These are phyloP conservation scores for Botrytis fabae DNA, from an alignment of 2,329 filamentous ascomycete genomes.

Conservation along the genomic window DNA sequence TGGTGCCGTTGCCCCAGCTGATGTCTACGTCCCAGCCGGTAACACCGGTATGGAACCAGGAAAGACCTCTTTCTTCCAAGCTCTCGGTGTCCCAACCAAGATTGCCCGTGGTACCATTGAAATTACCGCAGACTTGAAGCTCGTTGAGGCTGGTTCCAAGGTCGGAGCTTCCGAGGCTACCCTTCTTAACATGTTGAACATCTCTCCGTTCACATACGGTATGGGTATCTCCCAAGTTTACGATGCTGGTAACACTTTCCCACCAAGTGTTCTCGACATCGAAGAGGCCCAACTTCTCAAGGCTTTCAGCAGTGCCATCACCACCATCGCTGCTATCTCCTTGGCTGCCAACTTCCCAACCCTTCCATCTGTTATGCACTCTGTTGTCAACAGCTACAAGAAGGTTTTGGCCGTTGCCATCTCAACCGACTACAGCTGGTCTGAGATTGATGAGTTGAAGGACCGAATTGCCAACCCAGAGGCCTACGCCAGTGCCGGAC, in stretches of 20 bases:
- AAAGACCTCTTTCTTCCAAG: conserved; percentile 99
- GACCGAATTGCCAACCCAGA: conserved; percentile 99
- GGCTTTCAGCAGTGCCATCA: conserved; percentile 76
- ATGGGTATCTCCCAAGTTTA: conserved; percentile 97
- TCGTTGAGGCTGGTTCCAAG: conserved; percentile 88
- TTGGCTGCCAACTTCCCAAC: conserved; percentile 95
- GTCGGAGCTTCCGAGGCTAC: conserved; percentile 99
- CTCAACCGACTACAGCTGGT: conserved; percentile 89
- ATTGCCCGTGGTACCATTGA: conserved; percentile 99
- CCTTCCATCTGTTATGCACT: conserved; percentile 94
- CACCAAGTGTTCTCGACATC: conserved; percentile 83
- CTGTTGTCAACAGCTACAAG: conserved; percentile 97
- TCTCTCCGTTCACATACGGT: conserved; percentile 99
- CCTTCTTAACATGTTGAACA: conserved; percentile 99
- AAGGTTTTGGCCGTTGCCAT: conserved; percentile 87
- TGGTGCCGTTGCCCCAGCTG: conserved; percentile 88
- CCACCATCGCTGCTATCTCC: conserved; percentile 85
- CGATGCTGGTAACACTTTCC: conserved; percentile 94
- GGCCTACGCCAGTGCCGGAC: conserved; percentile 83
- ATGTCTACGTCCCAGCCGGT: conserved; percentile 94
- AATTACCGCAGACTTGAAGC: conserved; percentile 97
- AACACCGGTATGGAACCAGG: conserved; percentile 99
- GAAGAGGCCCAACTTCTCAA: conserved; percentile 91
- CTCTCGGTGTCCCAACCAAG: conserved; percentile 99
- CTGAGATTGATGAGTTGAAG: conserved; percentile 96